These are phyloP conservation scores for Dictyostelium citrinum DNA, from an alignment of 78 protist species.

Conservation along the genomic window DNA sequence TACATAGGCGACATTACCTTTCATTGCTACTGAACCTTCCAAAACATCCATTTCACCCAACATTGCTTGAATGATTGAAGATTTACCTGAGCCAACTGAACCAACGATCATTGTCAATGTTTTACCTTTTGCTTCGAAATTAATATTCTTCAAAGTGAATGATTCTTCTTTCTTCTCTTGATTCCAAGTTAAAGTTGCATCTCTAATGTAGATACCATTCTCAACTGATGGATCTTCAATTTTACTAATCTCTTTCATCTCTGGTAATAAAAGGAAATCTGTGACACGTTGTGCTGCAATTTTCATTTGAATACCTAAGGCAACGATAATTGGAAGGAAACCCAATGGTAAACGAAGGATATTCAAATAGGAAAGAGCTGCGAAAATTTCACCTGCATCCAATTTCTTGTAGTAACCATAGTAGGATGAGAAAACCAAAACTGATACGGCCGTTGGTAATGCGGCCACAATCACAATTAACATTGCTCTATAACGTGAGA, in stretches of 20 bases:
- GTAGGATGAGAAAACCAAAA: slow-evolving; percentile 61
- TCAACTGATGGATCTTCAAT: slow-evolving; percentile 5
- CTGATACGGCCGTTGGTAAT: slow-evolving; percentile 49
- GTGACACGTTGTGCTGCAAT: slow-evolving; percentile 81
- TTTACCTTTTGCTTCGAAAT: slow-evolving; percentile 6
- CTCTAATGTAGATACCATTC: slow-evolving; percentile 22
- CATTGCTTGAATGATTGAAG: slow-evolving; percentile 80
- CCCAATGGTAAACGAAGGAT: slow-evolving; percentile 90
- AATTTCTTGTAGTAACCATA: slow-evolving; percentile 22
- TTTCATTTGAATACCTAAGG: slow-evolving; percentile 57
- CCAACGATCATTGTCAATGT: slow-evolving; percentile 86
- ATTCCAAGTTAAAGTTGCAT: slow-evolving; percentile 48
- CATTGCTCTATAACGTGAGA: slow-evolving; percentile 37
- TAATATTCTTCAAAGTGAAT: slow-evolving; percentile 15
- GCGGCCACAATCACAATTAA: slow-evolving; percentile 55
- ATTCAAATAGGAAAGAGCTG: slow-evolving; percentile 86
- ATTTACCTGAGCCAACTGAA: slow-evolving; percentile 92
- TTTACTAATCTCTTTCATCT: not conserved
- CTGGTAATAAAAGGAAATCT: slow-evolving; percentile 58
- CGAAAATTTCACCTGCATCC: slow-evolving; percentile 84
- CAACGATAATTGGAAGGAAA: slow-evolving; percentile 84
- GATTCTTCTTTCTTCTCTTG: slow-evolving; percentile 9
- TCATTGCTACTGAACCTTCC: not conserved
- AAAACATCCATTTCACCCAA: slow-evolving; percentile 83
- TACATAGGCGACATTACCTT: slow-evolving; percentile 85